These are phyloP conservation scores for Hypoxylon cercidicola DNA, from an alignment of 495 filamentous ascomycete genomes.

Conservation along the genomic window DNA sequence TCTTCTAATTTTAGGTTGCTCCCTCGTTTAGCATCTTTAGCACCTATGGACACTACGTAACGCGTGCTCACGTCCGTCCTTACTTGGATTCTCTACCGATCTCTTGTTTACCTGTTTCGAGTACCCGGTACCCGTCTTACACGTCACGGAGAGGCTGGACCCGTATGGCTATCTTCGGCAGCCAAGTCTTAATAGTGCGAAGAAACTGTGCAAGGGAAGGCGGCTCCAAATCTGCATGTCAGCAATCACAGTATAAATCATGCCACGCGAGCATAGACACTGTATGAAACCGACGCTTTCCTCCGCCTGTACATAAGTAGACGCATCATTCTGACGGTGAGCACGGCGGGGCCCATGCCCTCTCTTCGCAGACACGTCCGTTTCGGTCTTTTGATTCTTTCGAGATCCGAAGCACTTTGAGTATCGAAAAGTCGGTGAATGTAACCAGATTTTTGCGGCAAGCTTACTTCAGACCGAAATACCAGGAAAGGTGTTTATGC, in stretches of 20 bases:
- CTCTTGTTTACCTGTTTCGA: constrained; percentile 14
- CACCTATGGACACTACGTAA: constrained; percentile 10
- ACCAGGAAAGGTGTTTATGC: constrained; percentile 12
- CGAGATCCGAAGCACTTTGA: constrained; percentile 18
- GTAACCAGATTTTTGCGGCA: constrained; percentile 27
- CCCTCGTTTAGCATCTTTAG: constrained; percentile 14
- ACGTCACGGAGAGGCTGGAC: constrained; percentile 40
- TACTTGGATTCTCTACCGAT: constrained; percentile 1
- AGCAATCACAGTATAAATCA: constrained; percentile 36
- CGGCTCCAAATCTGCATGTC: constrained; percentile 45
- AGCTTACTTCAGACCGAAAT: constrained; percentile 35
- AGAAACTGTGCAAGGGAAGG: constrained; percentile 29
- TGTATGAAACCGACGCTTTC: constrained; percentile 32
- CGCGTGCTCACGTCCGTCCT: constrained; percentile 9
- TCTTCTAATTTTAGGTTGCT: constrained; percentile 38
- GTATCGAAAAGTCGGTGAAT: constrained; percentile 40
- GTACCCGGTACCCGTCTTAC: constrained; percentile 25
- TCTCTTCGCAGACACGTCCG: constrained; percentile 26
- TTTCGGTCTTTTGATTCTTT: constrained; percentile 23
- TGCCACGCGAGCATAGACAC: constrained; percentile 33
- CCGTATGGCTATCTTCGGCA: constrained; percentile 37
- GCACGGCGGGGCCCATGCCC: constrained; percentile 25
- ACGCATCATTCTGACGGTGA: constrained; percentile 45
- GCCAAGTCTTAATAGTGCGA: constrained; percentile 16
- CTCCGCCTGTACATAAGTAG: constrained; percentile 17